Percentiles rank a stretch among this genome's conserved stretches.
These are phyloP conservation scores for Arthrobotrys entomopaga DNA, from an alignment of 2,329 filamentous ascomycete genomes.

Conservation along the genomic window DNA sequence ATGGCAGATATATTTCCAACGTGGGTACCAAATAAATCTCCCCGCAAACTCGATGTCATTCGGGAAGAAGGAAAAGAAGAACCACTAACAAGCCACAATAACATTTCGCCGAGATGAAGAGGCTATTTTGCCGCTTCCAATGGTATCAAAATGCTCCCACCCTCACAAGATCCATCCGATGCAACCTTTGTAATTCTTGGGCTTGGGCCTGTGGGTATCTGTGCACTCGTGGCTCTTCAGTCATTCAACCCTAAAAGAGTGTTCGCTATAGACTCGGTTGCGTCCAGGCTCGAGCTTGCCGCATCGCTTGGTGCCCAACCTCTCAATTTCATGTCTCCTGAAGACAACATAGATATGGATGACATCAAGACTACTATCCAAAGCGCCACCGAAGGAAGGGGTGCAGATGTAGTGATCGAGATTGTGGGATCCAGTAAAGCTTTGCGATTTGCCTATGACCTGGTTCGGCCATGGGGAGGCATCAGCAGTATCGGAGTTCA, in stretches of 20 bases:
- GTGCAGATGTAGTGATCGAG: constrained; percentile 85
- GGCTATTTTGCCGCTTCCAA: constrained; percentile 85
- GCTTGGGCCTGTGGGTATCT: constrained; percentile 86
- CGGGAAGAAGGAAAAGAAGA: constrained; percentile 17
- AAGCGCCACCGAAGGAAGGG: constrained; percentile 79
- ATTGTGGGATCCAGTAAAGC: constrained; percentile 77
- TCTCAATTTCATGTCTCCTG: constrained; percentile 74
- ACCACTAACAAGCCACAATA: constrained; percentile 32
- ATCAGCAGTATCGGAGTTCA: constrained; percentile 82
- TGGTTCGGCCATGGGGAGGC: constrained; percentile 76
- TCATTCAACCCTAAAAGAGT: constrained; percentile 79
- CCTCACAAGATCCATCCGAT: constrained; percentile 67
- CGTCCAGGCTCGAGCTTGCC: constrained; percentile 78
- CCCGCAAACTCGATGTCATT: constrained; percentile 37
- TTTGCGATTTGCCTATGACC: constrained; percentile 75
- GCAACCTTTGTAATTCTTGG: constrained; percentile 82
- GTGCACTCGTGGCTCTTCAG: constrained; percentile 74
- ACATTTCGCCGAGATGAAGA: constrained; percentile 59
- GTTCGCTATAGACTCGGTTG: constrained; percentile 81
- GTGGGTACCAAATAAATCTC: constrained; percentile 48
- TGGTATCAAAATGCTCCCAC: constrained; percentile 73
- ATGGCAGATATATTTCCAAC: constrained; percentile 96
- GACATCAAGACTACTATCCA: constrained; percentile 75
- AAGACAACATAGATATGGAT: constrained; percentile 69
- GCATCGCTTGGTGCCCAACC: constrained; percentile 80